Evolutionary conservation across 1,284 basidiomycete species (phyloP).

Genomic region (Takashimella koratensis): DNA sequence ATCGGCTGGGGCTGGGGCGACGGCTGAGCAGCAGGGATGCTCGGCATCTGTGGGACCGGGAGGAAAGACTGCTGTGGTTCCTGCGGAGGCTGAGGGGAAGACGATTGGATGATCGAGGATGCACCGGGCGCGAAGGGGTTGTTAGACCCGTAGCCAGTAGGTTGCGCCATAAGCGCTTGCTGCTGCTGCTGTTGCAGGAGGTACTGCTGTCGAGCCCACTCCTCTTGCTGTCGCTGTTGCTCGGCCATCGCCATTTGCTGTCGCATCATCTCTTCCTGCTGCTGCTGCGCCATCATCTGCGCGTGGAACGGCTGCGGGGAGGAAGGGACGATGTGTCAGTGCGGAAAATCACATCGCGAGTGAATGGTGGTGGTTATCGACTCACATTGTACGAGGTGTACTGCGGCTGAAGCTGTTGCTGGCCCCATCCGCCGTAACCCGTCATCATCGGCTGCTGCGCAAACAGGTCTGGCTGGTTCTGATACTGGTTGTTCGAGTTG

Average conservation of each 20-base stretch:
- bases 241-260: conserved; percentile 47
- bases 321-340: conserved; percentile 34
- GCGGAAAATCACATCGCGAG: too few species aligned
- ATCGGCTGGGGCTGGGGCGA: conserved; percentile 23
- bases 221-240: conserved; percentile 47
- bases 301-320: conserved; percentile 46
- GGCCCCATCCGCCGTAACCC: conserved; percentile 47
- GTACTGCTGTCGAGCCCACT: conserved; percentile 58
- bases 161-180: conserved; percentile 54
- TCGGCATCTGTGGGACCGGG: conserved; percentile 24
- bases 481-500: conserved; percentile 41
- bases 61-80: conserved; percentile 36
- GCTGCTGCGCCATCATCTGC: conserved; percentile 48
- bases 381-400: conserved; percentile 54
- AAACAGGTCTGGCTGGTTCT: conserved; percentile 38
- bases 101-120: neutral
- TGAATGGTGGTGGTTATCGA: too few species aligned
- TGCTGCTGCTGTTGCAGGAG: conserved; percentile 54
- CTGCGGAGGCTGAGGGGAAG: conserved; percentile 28
- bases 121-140: conserved; percentile 74
- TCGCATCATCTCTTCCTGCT: conserved; percentile 48
- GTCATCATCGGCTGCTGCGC: conserved; percentile 40
- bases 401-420: conserved; percentile 58
- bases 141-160: conserved; percentile 73
- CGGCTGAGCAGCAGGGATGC: conserved; percentile 11